These are phyloP conservation scores for Chaetomium tenue DNA, from an alignment of 495 filamentous ascomycete genomes.

Conservation along the genomic window DNA sequence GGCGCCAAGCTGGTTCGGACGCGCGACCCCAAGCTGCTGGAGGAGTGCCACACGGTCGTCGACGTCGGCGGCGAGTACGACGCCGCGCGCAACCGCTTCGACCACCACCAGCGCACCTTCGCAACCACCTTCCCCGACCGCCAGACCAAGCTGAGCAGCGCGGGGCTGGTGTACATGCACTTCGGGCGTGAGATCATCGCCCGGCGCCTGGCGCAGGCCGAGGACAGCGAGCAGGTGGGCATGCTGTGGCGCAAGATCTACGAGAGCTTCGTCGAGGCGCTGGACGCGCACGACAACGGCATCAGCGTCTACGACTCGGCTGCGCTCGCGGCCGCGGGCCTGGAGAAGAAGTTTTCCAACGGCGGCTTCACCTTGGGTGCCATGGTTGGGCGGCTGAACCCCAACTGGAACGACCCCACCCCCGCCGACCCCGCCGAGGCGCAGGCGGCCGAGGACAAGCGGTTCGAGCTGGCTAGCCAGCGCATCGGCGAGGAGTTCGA, in stretches of 20 bases:
- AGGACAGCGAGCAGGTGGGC: constrained; percentile 63
- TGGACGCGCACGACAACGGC: constrained; percentile 97
- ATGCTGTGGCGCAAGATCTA: constrained; percentile 87
- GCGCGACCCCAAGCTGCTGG: constrained; percentile 74
- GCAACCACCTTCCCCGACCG: constrained; percentile 69
- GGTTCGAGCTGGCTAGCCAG: constrained; percentile 69
- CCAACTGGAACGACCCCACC: constrained; percentile 58
- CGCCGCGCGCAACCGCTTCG: constrained; percentile 70
- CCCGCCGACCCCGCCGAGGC: constrained; percentile 52
- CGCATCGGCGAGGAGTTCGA: constrained; percentile 86
- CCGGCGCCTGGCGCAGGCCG: constrained; percentile 51
- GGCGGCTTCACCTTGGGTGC: constrained; percentile 79
- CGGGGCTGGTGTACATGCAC: constrained; percentile 92
- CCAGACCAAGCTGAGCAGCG: constrained; percentile 84
- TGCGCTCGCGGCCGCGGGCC: constrained; percentile 58
- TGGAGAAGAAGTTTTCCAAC: constrained; percentile 77
- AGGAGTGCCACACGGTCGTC: constrained; percentile 87
- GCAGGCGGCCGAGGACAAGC: constrained; percentile 74
- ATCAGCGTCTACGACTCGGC: constrained; percentile 73
- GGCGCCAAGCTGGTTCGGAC: constrained; percentile 76
- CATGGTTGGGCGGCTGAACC: constrained; percentile 80
- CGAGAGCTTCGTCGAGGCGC: constrained; percentile 87
- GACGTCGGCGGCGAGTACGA: constrained; percentile 94
- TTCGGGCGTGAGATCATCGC: constrained; percentile 82
- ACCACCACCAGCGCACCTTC: constrained; percentile 97